phyloP scores from a whole-genome alignment of 2,329 filamentous ascomycete genomes.

The Talaromyces verruculosus region DNA sequence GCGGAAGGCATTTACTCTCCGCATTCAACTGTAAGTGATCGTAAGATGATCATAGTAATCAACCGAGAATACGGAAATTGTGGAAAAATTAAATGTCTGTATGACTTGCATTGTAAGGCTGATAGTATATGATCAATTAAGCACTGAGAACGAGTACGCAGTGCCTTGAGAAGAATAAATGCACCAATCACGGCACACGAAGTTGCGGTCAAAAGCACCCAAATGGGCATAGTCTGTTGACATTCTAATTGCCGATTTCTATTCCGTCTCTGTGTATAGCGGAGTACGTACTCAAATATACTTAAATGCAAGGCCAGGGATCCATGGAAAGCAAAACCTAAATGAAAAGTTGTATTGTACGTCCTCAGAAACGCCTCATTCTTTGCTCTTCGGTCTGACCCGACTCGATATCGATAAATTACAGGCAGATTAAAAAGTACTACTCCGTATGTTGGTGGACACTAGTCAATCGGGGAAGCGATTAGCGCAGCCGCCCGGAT shows the following conservation, averaged over 20 bases:
- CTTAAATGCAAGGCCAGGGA: neutral
- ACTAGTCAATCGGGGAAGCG: slow-evolving; percentile 15
- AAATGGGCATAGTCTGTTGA: neutral
- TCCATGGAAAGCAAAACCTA: slow-evolving; percentile 2
- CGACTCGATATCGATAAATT: neutral
- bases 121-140: neutral
- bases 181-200: neutral
- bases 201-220: neutral
- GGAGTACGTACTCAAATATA: too few species aligned
- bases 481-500: slow-evolving; percentile 16
- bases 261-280: neutral
- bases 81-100: neutral
- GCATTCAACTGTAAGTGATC: neutral
- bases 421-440: neutral
- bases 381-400: neutral
- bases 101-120: slow-evolving; percentile 12
- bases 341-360: neutral
- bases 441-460: neutral
- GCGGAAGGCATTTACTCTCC: neutral
- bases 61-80: neutral
- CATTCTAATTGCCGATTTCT: neutral
- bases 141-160: neutral
- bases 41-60: neutral
- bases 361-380: neutral
- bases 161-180: neutral